phyloP scores from a whole-genome alignment of 2,329 filamentous ascomycete genomes.

The Calonectria ilicicola region DNA sequence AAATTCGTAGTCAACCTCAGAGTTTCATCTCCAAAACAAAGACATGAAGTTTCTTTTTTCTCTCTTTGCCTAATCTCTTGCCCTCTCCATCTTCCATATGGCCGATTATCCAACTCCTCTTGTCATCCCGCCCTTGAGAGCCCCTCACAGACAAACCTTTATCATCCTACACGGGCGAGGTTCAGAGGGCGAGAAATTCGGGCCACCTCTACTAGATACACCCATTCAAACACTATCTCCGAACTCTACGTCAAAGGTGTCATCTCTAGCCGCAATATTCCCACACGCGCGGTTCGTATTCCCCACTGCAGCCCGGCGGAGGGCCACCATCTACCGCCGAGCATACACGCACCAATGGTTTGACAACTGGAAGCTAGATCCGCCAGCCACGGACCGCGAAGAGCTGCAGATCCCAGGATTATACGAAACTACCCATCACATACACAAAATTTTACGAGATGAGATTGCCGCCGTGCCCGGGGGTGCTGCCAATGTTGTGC shows the following conservation, averaged over 20 bases:
- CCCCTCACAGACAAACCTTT: neutral
- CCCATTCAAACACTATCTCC: neutral
- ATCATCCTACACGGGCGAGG: neutral
- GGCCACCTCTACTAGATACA: neutral
- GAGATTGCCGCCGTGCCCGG: neutral
- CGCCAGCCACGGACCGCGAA: neutral
- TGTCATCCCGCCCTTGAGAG: neutral
- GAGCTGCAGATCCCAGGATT: neutral
- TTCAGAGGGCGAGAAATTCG: neutral
- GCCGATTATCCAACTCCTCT: neutral
- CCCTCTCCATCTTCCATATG: neutral
- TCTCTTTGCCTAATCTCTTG: neutral
- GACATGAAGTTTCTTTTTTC: neutral
- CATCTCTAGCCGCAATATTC: neutral
- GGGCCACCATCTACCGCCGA: neutral
- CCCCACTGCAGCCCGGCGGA: neutral
- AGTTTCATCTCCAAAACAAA: neutral
- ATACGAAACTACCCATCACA: neutral
- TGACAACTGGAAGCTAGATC: neutral
- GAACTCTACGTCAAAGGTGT: neutral
- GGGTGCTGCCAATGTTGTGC: neutral
- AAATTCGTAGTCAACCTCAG: neutral
- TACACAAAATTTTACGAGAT: neutral
- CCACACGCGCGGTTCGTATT: neutral
- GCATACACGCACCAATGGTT: constrained; percentile 1